Base-by-base conservation (phyloP, 1,139 yeast species). In the Taphrina pruni region DNA sequence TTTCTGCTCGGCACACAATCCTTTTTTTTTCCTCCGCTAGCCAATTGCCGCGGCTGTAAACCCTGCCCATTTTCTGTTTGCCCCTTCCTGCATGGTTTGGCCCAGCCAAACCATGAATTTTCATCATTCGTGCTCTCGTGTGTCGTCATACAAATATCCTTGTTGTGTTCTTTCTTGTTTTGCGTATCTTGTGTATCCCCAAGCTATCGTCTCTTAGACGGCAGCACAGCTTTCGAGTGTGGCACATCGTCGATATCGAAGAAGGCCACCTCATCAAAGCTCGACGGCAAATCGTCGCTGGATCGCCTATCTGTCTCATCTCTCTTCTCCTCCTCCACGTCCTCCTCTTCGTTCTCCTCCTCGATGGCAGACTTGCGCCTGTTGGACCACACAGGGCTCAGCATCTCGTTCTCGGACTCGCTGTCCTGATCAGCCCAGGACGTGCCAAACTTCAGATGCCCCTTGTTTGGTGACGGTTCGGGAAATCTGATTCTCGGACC, bases 351-450 rank as follows among this genome's bases (percentile, higher is more conserved):
- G 36, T 45, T 45, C 20, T 43, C 62, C 62, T 58, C 62, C 17
- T 58, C 14, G 43, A 58, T 58, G 21, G 62, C 46, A n/a, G 62
- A 58, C 38, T 41, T 56, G 14, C 50, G 50, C 26, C 62, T 17
- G 21, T 38, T 45, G 38, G 62, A 45, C 46, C 62, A 39, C 9
- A 38, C 46, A 6, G 62, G 54, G 26, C 43, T 58, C 21, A 35
- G 32, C 26, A 43, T 41, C 8, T 64, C 67, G 20, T 52, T 60
- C 41, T 64, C 72, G 51, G 70, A 69, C 65, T 70, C 70, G 66
- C 72, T 73, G 56, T 73, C 76, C 64, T 77, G 65, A 69, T 78
- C 79, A 56, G 77, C 72, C 80, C 80, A 78, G 62, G 77, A 75
- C 69, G 75, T 77, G 71, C 79, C 78, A 60, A 76, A 75, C 71